Evolutionary conservation across 768 basidiomycete species (phyloP).

Genomic region (Pisolithus orientalis): DNA sequence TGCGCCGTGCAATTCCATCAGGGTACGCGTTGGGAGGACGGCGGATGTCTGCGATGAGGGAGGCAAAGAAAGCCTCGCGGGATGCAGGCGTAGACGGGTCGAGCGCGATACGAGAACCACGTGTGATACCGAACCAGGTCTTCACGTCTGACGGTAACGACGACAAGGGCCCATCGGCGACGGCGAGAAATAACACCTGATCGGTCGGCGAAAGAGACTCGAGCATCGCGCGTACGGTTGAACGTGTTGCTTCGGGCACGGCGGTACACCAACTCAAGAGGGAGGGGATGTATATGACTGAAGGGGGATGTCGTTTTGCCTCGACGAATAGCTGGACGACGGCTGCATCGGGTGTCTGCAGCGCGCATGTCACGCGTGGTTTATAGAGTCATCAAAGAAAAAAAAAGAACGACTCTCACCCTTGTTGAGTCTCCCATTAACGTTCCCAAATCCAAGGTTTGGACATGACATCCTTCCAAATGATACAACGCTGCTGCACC

Average conservation of each 20-base stretch:
- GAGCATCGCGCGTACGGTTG: conserved; percentile 85
- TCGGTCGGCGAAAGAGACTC: conserved; percentile 89
- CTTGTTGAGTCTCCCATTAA: conserved; percentile 85
- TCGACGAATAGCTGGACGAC: conserved; percentile 95
- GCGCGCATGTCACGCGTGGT: conserved; percentile 1
- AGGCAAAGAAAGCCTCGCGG: conserved; percentile 69
- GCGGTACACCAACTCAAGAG: conserved; percentile 81
- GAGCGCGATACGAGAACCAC: conserved; percentile 70
- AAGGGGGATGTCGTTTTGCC: conserved; percentile 95
- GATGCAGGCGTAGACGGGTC: conserved; percentile 44
- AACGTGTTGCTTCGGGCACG: conserved; percentile 76
- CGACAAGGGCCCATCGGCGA: conserved; percentile 72
- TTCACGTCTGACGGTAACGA: conserved; percentile 77
- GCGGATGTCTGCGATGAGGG: conserved; percentile 60
- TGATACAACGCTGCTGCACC: conserved; percentile 90
- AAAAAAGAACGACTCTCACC: conserved; percentile 39
- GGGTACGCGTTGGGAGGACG: conserved; percentile 84
- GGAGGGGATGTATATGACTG: conserved; percentile 91
- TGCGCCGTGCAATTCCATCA: conserved; percentile 79
- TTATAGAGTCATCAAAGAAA: not conserved
- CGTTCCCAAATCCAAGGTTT: conserved; percentile 86
- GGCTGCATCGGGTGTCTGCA: conserved; percentile 82
- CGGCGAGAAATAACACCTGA: conserved; percentile 85
- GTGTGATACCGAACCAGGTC: conserved; percentile 81
- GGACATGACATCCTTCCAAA: conserved; percentile 92